A percentile compares a stretch with the other conserved stretches of the same genome.
Evolutionary conservation across 441 rosid genomes (phyloP).

Genomic region (California macrophylla): DNA sequence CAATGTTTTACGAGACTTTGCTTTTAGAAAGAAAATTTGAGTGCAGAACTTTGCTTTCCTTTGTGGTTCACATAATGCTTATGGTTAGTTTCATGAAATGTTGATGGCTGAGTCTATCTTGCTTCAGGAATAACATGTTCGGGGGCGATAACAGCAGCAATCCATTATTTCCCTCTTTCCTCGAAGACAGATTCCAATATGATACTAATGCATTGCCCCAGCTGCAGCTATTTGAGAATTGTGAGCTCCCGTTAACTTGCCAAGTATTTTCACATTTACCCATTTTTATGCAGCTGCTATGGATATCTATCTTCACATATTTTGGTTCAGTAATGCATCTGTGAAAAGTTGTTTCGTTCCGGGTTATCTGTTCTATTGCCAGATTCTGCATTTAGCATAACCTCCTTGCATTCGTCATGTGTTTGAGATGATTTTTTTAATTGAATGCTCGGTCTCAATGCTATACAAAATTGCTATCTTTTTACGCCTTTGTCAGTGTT

Average conservation of each 20-base stretch:
- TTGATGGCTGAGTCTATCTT: not conserved
- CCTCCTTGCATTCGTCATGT: not conserved
- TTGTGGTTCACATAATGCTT: not conserved
- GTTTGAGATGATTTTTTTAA: not conserved
- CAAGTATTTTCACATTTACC: not conserved
- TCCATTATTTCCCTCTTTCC: conserved; percentile 34
- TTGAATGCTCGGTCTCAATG: not conserved
- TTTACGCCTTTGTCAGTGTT: not conserved
- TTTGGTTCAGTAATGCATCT: not conserved
- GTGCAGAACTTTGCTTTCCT: not conserved
- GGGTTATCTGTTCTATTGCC: not conserved
- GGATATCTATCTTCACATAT: not conserved
- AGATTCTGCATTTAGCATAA: not conserved
- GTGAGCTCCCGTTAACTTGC: conserved; percentile 30
- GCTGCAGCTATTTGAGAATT: conserved; percentile 44
- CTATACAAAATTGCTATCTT: not conserved
- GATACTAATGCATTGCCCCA: conserved; percentile 42
- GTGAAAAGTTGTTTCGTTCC: not conserved
- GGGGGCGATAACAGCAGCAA: conserved; percentile 42
- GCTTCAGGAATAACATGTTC: conserved; percentile 38
- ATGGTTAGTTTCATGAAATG: not conserved
- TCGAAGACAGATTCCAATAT: conserved; percentile 38
- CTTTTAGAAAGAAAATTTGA: not conserved
- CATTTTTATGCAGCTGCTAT: not conserved
- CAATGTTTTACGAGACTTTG: not conserved